Evolutionary conservation across 371 early-diverging fungal genomes (phyloP).

Genomic region (Mucor lusitanicus): DNA sequence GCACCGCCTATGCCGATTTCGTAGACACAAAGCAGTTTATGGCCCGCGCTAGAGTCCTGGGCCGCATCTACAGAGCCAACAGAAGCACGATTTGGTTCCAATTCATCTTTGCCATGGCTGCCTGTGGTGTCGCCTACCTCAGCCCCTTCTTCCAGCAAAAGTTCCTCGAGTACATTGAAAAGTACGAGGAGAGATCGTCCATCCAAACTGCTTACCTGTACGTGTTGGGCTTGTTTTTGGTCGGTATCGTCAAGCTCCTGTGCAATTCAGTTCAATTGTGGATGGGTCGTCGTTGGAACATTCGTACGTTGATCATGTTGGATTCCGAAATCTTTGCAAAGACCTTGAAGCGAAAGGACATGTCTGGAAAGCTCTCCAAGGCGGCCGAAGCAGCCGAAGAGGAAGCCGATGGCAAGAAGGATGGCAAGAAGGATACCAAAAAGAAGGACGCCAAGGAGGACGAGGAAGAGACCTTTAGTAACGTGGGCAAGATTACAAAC

Average conservation of each 20-base stretch:
- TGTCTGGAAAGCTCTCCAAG: conserved; percentile 39
- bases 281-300: conserved; percentile 52
- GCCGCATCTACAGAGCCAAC: conserved; percentile 31
- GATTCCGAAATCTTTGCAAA: conserved; percentile 56
- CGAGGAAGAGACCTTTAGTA: conserved; percentile 24
- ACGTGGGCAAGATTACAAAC: conserved; percentile 78
- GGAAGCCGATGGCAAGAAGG: conserved; percentile 8
- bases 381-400: neutral
- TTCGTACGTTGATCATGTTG: conserved; percentile 49
- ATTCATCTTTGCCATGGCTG: conserved; percentile 34
- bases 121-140: conserved; percentile 32
- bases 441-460: conserved; percentile 7
- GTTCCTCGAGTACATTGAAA: conserved; percentile 44
- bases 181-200: conserved; percentile 20
- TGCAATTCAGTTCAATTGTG: conserved; percentile 47
- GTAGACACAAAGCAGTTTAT: conserved; percentile 1
- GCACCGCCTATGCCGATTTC: conserved; percentile 30
- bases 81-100: conserved; percentile 28
- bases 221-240: conserved; percentile 48
- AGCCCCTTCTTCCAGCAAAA: conserved; percentile 50
- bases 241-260: conserved; percentile 37
- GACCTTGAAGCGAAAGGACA: conserved; percentile 50
- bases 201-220: conserved; percentile 44
- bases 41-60: conserved; percentile 11
- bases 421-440: conserved; percentile 1